Evolutionary conservation across 2,329 filamentous ascomycete genomes (phyloP), one percentile per base, ranked within the genome.

Genomic region (Colletotrichum ledebouriae): DNA sequence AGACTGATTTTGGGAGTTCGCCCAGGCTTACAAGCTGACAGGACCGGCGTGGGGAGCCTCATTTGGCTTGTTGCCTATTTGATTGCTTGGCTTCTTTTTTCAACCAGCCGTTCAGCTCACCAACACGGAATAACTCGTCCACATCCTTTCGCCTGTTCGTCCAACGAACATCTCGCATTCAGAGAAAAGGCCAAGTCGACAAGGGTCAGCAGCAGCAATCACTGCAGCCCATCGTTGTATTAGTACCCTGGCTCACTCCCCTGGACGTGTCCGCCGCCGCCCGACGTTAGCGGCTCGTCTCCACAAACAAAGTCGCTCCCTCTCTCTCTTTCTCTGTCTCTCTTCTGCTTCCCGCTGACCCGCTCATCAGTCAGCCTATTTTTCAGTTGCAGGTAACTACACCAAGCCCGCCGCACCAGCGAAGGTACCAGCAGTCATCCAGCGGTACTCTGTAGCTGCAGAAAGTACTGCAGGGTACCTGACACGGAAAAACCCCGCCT

Each of bases 181-280:
- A 17, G 22, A 59, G 37, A 59, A 44, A 34, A 49, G 12, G 33
- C 33, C 20, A 20, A 41, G 29, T 50, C 22, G 15, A 34, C 44
- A 56, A 58, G 44, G 52, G 12, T 49, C n/a, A 46, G 42, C 52
- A 46, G 12, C 37, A 39, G 39, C 11, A 46, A 50, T 5, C 29
- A 47, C 44, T 47, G 44, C n/a, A 42, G 37, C 37, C 47, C 4
- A 50, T 20, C 29, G 20, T 11, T 57, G 50, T 57, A 11, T 50
- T 58, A 39, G 41, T 63, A 12, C 10, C 47, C 22, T 39, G 34
- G 33, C 39, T 33, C 13, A 33, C 57, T 33, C 46, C 53, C 17
- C 17, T 17, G 17, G 17, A 64, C 60, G 63, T 67, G 59, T 59
- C 63, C 33, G 42, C 58, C 57, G 57, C 44, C 50, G 50, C 59